Conservation (phyloP, 768 basidiomycete genomes). For the Lactifluus hygrophoroides region DNA sequence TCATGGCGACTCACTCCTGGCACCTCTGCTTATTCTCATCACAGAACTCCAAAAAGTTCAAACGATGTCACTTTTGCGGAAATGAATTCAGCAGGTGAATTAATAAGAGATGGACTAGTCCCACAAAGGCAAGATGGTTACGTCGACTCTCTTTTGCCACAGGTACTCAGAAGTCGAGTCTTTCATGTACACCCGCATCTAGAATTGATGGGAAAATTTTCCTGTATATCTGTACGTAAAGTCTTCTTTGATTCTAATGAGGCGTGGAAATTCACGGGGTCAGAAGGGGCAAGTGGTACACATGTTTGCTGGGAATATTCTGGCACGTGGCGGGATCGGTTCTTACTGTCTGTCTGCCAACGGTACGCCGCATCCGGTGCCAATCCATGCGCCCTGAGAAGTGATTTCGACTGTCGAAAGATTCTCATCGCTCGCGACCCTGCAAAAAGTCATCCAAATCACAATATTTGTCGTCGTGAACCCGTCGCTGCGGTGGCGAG, state of each 20-base stretch:
- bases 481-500: background rate
- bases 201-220: background rate
- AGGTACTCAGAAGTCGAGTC: background rate
- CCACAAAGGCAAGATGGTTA: background rate
- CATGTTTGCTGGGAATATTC: background rate
- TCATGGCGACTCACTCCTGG: background rate
- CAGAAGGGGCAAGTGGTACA: background rate
- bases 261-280: background rate
- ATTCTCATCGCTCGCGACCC: background rate
- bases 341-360: background rate
- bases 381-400: background rate
- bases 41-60: background rate
- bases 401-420: background rate
- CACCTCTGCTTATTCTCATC: background rate
- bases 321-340: background rate
- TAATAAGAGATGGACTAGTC: background rate
- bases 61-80: conserved; percentile 4
- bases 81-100: background rate
- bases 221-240: conserved; percentile 5
- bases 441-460: background rate
- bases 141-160: background rate
- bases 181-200: background rate
- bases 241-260: background rate
- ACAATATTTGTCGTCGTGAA: background rate
- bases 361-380: background rate